Conservation (phyloP, 768 basidiomycete species). For the Imleria badia region DNA sequence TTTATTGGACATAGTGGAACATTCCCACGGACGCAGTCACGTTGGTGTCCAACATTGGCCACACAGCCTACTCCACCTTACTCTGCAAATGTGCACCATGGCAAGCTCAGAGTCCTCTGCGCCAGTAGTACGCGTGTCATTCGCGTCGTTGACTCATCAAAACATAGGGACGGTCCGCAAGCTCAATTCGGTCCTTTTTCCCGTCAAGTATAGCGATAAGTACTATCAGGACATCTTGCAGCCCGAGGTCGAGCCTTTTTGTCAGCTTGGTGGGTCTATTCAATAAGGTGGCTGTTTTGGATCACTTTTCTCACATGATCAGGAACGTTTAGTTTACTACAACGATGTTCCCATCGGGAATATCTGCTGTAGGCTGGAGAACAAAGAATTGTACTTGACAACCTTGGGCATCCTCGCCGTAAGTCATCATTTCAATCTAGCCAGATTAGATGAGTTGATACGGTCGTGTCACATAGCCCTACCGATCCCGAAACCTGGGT, state of each 20-base stretch:
- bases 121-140: constrained; percentile 50
- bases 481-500: constrained; percentile 77
- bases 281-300: constrained; percentile 10
- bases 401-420: constrained; percentile 91
- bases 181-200: constrained; percentile 78
- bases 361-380: constrained; percentile 82
- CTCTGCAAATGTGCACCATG: constrained; percentile 16
- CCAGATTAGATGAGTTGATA: constrained; percentile 16
- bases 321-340: constrained; percentile 70
- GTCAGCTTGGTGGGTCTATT: constrained; percentile 74
- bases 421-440: constrained; percentile 31
- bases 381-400: constrained; percentile 71
- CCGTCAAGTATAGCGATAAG: constrained; percentile 84
- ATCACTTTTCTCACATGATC: constrained; percentile 24
- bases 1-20: neutral
- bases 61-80: constrained; percentile 15
- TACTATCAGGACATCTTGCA: constrained; percentile 81
- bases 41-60: constrained; percentile 7
- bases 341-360: constrained; percentile 92
- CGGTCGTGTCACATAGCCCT: constrained; percentile 56
- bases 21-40: constrained; percentile 26
- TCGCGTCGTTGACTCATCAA: constrained; percentile 73
- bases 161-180: constrained; percentile 73
- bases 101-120: constrained; percentile 20
- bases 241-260: constrained; percentile 81